Base-by-base conservation (phyloP, 495 filamentous ascomycete genomes). In the Daldinia decipiens region DNA sequence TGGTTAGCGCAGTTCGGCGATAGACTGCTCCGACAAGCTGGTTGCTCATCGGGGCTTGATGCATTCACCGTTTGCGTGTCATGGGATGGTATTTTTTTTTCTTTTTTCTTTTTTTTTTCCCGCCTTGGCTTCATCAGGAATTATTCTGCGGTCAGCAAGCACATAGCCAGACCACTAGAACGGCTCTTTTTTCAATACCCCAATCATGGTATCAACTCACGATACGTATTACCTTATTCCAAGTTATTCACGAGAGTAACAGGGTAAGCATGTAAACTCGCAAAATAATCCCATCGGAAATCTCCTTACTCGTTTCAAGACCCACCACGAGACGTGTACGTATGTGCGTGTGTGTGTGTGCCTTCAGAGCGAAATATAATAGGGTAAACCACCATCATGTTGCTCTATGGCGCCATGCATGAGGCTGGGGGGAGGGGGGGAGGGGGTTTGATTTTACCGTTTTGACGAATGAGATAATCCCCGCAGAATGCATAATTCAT, bases 391-490 rank as follows among this genome's bases (percentile, higher is more conserved):
- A 59, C 26, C 70, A 72, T 56, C 51, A 57, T 69, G 65, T 45
- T 61, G 58, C 43, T 54, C 57, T 50, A 62, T 67, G 59, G 71
- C 62, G 71, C 71, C 45, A 71, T 71, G 68, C 67, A 74, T 71
- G 65, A 64, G 60, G 65, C 68, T 62, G 59, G 54, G 68, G 68
- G 26, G 26, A 27, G 26, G 26, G 26, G 26, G 60, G 32, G 60
- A 3, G 26, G 26, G 26, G 60, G 32, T 56, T 47, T 21, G 47
- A 71, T 68, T 52, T 68, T 71, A 65, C 51, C 60, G 53, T 62
- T 60, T 65, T 43, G 65, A 68, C 65, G 65, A 74, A 74, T 74
- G 57, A 74, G 68, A 74, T 74, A 72, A 74, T 74, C 72, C 68
- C 72, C 72, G 72, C 72, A 74, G 47, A 56, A 60, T 56, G 51